Base-by-base conservation (phyloP, 768 basidiomycete species). In the Amylocystis lapponica region DNA sequence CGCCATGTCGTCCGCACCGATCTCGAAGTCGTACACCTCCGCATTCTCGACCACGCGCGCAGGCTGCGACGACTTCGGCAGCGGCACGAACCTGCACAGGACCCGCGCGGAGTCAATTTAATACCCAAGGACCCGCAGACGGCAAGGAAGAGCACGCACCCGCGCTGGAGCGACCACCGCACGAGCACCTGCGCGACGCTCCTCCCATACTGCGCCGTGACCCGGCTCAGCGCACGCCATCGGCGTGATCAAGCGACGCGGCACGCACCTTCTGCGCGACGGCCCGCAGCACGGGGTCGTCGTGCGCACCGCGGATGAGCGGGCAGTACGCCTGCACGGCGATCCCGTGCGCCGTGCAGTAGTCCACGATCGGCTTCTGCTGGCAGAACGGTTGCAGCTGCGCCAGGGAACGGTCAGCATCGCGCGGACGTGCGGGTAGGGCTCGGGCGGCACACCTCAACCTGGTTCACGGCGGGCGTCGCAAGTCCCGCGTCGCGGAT, bases 141-240 rank as follows among this genome's bases (percentile, higher is more conserved):
- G n/a, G n/a, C n/a, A n/a, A n/a, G 17, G 22, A 36, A 12, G n/a
- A 21, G 27, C 22, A 65, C 75, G 27, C 53, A 86, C 84, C 79
- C 80, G 55, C 76, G 78, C 61, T 96, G 93, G 29, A 97, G 66
- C 25, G 89, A 93, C 89, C 92, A 96, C 19, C 94, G 78, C 43
- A 95, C 66, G 13, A 95, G 74, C 36, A 94, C 70, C 55, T 96
- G 93, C n/a, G 89, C 82, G 4, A 76, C 74, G 33, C 81, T 76
- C 41, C 77, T 75, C 31, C 62, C 60, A 50, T 79, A 62, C 82
- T 87, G 47, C 19, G 17, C 19, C 27, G 61, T 25, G 37, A 52
- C 47, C 55, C 52, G 45, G 19, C 20, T 12, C 17, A 27, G 13
- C 7, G 38, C 27, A 30, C 16, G 19, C 8, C 42, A 12, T 43